Conservation (phyloP, 2,329 filamentous ascomycete species). For the Xylariaceae sp. region DNA sequence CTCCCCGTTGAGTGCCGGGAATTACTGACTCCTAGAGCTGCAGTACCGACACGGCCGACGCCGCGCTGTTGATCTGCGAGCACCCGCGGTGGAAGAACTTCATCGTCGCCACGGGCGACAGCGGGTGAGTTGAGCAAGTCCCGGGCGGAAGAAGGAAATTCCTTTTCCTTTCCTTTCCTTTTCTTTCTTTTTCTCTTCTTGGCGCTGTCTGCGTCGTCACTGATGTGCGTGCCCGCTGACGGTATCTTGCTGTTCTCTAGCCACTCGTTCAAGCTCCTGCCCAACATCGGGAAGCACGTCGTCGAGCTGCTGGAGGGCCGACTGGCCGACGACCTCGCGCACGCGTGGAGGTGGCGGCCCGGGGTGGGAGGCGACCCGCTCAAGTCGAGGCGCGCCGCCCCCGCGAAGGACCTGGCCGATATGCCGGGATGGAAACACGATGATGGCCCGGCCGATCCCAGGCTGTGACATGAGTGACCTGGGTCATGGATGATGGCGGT, state of each 20-base stretch:
- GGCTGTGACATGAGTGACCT: too few relatives aligned
- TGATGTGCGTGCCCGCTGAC: constrained; percentile 1
- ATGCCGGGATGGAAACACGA: constrained; percentile 35
- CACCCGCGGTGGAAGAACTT: constrained; percentile 35
- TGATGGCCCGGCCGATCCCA: not conserved
- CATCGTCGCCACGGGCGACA: constrained; percentile 38
- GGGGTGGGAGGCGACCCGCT: constrained; percentile 37
- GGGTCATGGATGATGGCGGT: too few relatives aligned
- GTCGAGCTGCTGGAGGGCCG: constrained; percentile 35
- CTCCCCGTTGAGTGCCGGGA: too few relatives aligned
- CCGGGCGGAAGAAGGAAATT: too few relatives aligned
- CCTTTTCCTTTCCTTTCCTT: too few relatives aligned
- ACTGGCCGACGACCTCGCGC: constrained; percentile 29
- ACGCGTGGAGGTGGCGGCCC: constrained; percentile 37
- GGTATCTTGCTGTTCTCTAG: too few relatives aligned
- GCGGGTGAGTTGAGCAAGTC: constrained; percentile 36
- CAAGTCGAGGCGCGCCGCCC: constrained; percentile 31
- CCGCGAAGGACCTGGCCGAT: constrained; percentile 35
- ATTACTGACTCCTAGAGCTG: too few relatives aligned
- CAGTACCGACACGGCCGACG: constrained; percentile 27
- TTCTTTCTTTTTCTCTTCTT: too few relatives aligned
- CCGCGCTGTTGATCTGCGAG: constrained; percentile 27
- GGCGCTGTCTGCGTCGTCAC: not conserved
- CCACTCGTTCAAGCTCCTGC: constrained; percentile 38
- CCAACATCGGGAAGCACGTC: constrained; percentile 38